phyloP scores from a whole-genome alignment of 495 filamentous ascomycete species.

The Penicillium maclennaniae region DNA sequence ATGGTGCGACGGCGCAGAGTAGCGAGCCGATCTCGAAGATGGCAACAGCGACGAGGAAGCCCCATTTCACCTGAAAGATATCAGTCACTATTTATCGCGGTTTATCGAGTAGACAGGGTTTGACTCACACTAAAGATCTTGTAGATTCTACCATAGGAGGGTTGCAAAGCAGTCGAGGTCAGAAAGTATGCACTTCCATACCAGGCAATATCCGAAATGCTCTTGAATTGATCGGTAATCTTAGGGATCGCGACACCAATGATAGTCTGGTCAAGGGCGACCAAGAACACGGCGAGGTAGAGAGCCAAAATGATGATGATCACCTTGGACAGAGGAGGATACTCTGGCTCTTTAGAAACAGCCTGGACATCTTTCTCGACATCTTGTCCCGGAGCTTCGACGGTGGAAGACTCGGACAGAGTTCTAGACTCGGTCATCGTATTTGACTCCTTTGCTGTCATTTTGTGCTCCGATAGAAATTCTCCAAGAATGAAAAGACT shows the following conservation, averaged over 20 bases:
- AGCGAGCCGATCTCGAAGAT: conserved; percentile 72
- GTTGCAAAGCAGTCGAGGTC: conserved; percentile 30
- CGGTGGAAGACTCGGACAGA: neutral
- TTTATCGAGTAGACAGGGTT: neutral
- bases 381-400: conserved; percentile 5
- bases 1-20: conserved; percentile 66
- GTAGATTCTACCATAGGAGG: conserved; percentile 30
- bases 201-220: conserved; percentile 43
- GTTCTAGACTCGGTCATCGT: conserved; percentile 1
- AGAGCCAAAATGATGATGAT: conserved; percentile 24
- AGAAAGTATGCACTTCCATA: conserved; percentile 42
- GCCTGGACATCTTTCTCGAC: conserved; percentile 4
- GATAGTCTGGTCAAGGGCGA: conserved; percentile 50
- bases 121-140: conserved; percentile 24
- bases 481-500: neutral
- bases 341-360: conserved; percentile 10
- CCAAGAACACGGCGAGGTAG: conserved; percentile 47
- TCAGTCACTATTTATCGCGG: conserved; percentile 29
- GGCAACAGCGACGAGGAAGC: conserved; percentile 58
- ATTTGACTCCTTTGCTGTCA: conserved; percentile 1
- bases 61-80: conserved; percentile 53
- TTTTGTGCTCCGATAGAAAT: neutral
- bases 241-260: conserved; percentile 42
- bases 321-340: conserved; percentile 15
- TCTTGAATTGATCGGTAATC: conserved; percentile 43